Conservation (phyloP, 1,139 yeast species). For the Taphrina wiesneri region DNA sequence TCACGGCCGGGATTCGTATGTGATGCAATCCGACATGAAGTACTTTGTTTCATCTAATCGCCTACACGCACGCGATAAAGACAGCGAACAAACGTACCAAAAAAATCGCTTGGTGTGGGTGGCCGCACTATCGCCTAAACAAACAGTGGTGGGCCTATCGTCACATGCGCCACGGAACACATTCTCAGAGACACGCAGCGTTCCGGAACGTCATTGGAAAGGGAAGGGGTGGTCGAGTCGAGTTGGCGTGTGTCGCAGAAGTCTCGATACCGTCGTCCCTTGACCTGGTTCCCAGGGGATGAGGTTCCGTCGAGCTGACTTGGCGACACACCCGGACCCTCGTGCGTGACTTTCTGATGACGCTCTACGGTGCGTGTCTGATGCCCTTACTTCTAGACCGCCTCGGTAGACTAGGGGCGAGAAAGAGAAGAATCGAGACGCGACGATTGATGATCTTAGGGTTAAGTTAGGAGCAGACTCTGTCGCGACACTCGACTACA, state of each 20-base stretch:
- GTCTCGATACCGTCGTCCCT: background rate
- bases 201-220: background rate
- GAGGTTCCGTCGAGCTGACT: constrained; percentile 3
- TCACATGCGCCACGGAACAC: background rate
- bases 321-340: constrained; percentile 1
- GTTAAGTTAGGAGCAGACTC: constrained; percentile 15
- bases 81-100: constrained; percentile 11
- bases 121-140: constrained; percentile 2
- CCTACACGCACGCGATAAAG: background rate
- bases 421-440: constrained; percentile 1
- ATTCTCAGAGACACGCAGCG: background rate
- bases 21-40: constrained; percentile 15
- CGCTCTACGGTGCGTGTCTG: background rate
- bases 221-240: background rate
- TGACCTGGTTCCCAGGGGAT: background rate
- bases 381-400: no score
- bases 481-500: background rate
- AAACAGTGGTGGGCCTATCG: constrained; percentile 13
- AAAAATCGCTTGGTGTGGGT: constrained; percentile 6
- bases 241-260: background rate
- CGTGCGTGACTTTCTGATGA: background rate
- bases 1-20: constrained; percentile 26
- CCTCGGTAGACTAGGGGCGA: no score
- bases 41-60: constrained; percentile 7
- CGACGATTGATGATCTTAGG: constrained; percentile 17